Percentiles rank a stretch among this genome's conserved stretches.
Conservation (phyloP, 192 early-diverging fungal species). For the Backusella luteola region DNA sequence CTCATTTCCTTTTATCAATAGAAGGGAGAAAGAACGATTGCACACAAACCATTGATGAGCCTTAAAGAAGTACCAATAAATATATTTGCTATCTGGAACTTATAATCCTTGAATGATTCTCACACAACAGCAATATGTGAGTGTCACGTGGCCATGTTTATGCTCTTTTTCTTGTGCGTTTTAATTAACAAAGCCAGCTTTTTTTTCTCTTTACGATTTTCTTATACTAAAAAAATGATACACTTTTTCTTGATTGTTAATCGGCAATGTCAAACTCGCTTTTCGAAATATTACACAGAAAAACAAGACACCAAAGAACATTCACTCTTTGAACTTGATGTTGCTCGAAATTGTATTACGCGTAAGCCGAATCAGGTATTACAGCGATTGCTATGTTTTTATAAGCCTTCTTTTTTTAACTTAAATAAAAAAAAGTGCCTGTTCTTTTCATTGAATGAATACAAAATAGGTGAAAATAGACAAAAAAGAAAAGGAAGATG, state of each 20-base stretch:
- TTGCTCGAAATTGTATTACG: conserved; percentile 27
- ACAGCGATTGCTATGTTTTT: neutral
- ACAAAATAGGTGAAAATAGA: conserved; percentile 26
- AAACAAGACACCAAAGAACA: conserved; percentile 15
- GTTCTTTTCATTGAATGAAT: conserved; percentile 26
- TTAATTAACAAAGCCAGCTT: neutral
- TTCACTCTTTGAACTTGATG: conserved; percentile 24
- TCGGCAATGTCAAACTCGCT: conserved; percentile 39
- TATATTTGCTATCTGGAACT: too few relatives aligned
- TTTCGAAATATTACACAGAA: conserved; percentile 33
- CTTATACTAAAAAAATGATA: conserved; percentile 22
- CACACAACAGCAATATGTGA: too few relatives aligned
- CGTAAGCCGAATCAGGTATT: conserved; percentile 29
- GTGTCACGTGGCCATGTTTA: too few relatives aligned
- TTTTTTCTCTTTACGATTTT: neutral
- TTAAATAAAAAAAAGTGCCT: conserved; percentile 12
- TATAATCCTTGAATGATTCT: too few relatives aligned
- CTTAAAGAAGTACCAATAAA: too few relatives aligned
- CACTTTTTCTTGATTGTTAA: conserved; percentile 37
- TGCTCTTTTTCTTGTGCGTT: neutral
- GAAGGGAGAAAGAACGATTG: too few relatives aligned
- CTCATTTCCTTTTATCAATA: too few relatives aligned
- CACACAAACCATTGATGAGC: too few relatives aligned
- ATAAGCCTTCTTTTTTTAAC: neutral
- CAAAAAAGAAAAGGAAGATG: neutral